Percentiles rank a stretch among this genome's conserved stretches.
Conservation (phyloP, 805 yeast species). For the Pichia scutulata region DNA sequence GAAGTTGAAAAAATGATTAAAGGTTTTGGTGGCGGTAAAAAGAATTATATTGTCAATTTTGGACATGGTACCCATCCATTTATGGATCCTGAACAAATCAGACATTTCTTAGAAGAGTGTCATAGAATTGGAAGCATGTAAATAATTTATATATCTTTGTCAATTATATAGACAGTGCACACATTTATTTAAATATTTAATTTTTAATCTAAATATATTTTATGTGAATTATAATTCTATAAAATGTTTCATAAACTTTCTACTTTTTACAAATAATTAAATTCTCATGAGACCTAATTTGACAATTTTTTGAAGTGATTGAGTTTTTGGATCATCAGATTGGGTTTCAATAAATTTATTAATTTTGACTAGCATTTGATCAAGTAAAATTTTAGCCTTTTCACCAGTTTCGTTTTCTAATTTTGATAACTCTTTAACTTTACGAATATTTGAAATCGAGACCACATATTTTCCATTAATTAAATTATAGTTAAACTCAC, state of each 20-base stretch:
- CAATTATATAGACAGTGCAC: neutral
- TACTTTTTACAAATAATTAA: neutral
- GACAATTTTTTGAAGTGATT: conserved; percentile 9
- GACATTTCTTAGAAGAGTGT: conserved; percentile 69
- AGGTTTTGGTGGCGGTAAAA: conserved; percentile 92
- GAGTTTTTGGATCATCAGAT: conserved; percentile 7
- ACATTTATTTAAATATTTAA: too few relatives aligned
- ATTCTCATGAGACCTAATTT: conserved; percentile 13
- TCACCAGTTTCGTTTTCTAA: neutral
- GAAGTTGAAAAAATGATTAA: conserved; percentile 83
- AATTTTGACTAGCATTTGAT: conserved; percentile 4
- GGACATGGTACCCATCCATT: conserved; percentile 99
- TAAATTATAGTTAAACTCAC: conserved; percentile 10
- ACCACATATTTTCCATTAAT: conserved; percentile 12
- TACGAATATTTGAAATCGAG: conserved; percentile 9
- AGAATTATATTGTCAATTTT: conserved; percentile 84
- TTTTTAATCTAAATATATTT: neutral
- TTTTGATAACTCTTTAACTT: conserved; percentile 8
- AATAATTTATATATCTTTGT: neutral
- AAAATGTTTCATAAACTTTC: neutral
- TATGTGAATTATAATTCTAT: neutral
- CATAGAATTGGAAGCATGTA: conserved; percentile 14
- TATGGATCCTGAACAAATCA: conserved; percentile 88
- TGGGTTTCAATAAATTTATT: conserved; percentile 6
- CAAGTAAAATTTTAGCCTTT: neutral